Base-by-base conservation (phyloP, 2,329 filamentous ascomycete genomes). In the Rhinocladiella similis region DNA sequence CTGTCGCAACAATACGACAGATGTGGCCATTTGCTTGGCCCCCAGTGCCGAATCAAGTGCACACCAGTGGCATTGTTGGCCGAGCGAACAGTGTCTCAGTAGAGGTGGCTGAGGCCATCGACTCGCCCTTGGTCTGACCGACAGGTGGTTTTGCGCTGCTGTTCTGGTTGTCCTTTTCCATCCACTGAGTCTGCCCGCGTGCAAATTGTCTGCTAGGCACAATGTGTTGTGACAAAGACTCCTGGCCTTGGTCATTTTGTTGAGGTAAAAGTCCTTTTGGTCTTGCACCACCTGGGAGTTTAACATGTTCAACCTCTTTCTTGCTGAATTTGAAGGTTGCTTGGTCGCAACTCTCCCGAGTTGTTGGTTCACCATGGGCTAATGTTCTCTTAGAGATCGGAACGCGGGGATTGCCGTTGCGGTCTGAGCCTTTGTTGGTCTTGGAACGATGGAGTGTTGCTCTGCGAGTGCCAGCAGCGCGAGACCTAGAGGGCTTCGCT, bases 401-500 rank as follows among this genome's bases (percentile, higher is more conserved):
- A 14, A 57, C 14, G 12, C 54, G 54, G 36, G 20, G 16, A 39
- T 48, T 29, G 25, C 18, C n/a, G 6, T 33, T n/a, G n/a, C 51
- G 36, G 18, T 13, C 41, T 7, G 39, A 20, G 1, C 27, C 22
- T 43, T 42, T 49, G 51, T 47, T 46, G 6, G 47, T 46, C 39
- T 53, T 58, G n/a, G 46, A 50, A 3, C 47, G 38, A 18, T 54
- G 47, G 14, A 45, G 16, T 25, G 38, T 20, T 4, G 50, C 10
- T 43, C 42, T 50, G 19, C 47, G 49, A 10, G 29, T 25, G 3
- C 14, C 19, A 16, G 43, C 6, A 16, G 19, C 16, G 7, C 38
- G 41, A 13, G 33, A 45, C 25, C 22, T 53, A 14, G 27, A 7
- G 5, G 46, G 50, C 49, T 50, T 53, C 25, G 54, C 54, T 43